These are phyloP conservation scores for Chytriomyces sp. DNA, from an alignment of 192 early-diverging fungal species.

Conservation along the genomic window DNA sequence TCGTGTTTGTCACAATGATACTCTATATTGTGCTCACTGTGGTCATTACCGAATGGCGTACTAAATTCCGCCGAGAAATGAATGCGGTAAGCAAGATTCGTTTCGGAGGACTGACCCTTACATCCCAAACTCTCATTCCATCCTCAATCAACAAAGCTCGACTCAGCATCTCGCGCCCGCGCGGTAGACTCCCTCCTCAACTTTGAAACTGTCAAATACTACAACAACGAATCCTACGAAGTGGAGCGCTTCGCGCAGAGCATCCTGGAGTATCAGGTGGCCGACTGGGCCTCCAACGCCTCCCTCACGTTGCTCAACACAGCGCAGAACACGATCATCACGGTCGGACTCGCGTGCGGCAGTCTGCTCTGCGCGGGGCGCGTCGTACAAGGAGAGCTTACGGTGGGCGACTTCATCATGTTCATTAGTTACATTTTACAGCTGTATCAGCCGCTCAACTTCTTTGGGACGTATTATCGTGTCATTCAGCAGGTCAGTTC, in stretches of 20 bases:
- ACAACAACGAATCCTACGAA: conserved; percentile 89
- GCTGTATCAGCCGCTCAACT: conserved; percentile 84
- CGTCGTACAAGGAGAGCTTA: conserved; percentile 69
- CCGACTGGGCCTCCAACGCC: conserved; percentile 79
- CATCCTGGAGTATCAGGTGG: conserved; percentile 75
- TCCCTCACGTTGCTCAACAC: conserved; percentile 82
- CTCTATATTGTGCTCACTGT: conserved; percentile 84
- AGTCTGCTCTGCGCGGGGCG: conserved; percentile 80
- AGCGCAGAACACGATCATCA: conserved; percentile 86
- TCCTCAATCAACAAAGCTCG: conserved; percentile 43
- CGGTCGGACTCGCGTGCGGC: conserved; percentile 79
- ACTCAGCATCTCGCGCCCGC: conserved; percentile 76
- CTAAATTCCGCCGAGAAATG: conserved; percentile 32
- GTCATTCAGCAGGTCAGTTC: conserved; percentile 73
- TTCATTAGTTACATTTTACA: conserved; percentile 88
- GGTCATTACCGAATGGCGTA: conserved; percentile 73
- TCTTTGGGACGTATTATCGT: conserved; percentile 92
- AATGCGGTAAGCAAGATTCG: background rate
- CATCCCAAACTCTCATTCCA: background rate
- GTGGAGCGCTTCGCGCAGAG: conserved; percentile 75
- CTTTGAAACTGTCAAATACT: conserved; percentile 98
- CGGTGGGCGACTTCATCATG: conserved; percentile 83
- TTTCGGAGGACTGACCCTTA: background rate
- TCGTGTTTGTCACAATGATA: conserved; percentile 86
- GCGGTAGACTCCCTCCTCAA: conserved; percentile 92